Conservation (phyloP, 805 yeast species). For the Ogataea paradorogensis region DNA sequence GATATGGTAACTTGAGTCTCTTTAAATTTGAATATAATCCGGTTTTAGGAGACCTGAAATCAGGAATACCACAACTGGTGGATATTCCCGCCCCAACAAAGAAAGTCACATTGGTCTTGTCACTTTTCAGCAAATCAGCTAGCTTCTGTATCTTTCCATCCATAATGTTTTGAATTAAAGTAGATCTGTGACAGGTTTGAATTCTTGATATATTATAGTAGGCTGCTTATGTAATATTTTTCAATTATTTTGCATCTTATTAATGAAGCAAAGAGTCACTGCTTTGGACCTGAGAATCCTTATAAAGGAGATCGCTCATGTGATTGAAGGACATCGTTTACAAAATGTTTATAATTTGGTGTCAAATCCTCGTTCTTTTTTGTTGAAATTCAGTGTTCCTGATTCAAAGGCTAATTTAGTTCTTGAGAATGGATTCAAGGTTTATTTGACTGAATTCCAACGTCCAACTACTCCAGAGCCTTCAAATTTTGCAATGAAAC, state of each 20-base stretch:
- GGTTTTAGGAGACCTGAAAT: constrained; percentile 87
- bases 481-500: constrained; percentile 77
- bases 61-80: constrained; percentile 93
- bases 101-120: constrained; percentile 48
- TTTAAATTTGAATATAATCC: constrained; percentile 82
- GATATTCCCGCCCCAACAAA: constrained; percentile 94
- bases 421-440: constrained; percentile 81
- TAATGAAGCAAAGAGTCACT: constrained; percentile 74
- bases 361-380: constrained; percentile 65
- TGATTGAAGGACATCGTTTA: constrained; percentile 63
- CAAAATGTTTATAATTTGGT: constrained; percentile 83
- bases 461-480: constrained; percentile 81
- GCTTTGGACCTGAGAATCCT: constrained; percentile 78
- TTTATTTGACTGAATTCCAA: constrained; percentile 75
- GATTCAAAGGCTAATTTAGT: constrained; percentile 75
- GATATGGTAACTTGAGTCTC: constrained; percentile 74
- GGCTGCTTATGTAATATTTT: constrained; percentile 1
- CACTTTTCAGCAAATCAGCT: constrained; percentile 23
- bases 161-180: constrained; percentile 13
- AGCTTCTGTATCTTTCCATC: constrained; percentile 24
- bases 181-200: constrained; percentile 5
- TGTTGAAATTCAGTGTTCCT: constrained; percentile 78
- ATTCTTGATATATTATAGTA: background rate
- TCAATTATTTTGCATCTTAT: constrained; percentile 1
- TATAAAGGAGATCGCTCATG: constrained; percentile 57